Evolutionary conservation across 2,329 filamentous ascomycete species (phyloP).

Genomic region (Colletotrichum gloeosporioides): DNA sequence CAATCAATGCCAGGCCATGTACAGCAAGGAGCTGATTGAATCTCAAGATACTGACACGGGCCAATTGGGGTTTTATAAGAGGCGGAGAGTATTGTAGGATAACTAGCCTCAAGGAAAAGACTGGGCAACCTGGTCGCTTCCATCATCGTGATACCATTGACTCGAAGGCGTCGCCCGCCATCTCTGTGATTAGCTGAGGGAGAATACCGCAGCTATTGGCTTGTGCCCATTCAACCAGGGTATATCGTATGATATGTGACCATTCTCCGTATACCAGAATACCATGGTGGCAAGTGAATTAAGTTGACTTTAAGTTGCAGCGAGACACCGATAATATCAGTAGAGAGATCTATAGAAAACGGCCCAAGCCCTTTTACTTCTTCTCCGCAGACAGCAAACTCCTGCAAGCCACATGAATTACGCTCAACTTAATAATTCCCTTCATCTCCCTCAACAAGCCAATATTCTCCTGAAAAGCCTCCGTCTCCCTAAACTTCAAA

Average conservation of each 20-base stretch:
- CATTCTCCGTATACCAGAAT: no score
- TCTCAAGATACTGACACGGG: no score
- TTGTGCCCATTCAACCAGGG: no score
- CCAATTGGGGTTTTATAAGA: neutral
- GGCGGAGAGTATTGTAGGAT: neutral
- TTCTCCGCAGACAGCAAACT: neutral
- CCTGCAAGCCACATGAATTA: neutral
- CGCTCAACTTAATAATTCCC: neutral
- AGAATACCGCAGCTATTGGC: no score
- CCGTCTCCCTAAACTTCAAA: constrained; percentile 36
- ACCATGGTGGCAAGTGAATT: no score
- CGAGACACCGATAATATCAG: no score
- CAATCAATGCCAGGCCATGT: neutral
- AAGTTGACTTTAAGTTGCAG: no score
- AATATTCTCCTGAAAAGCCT: constrained; percentile 39
- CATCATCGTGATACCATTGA: fast-evolving
- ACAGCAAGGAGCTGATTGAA: fast-evolving
- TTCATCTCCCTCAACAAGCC: constrained; percentile 21
- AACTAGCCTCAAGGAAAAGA: no score
- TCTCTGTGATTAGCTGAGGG: no score
- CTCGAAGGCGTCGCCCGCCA: no score
- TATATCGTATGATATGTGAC: no score
- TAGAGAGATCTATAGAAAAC: neutral
- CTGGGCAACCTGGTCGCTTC: no score
- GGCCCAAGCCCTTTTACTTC: neutral